Evolutionary conservation across 176 grass and related monocot genomes (phyloP).

Genomic region (Luzula sylvatica): DNA sequence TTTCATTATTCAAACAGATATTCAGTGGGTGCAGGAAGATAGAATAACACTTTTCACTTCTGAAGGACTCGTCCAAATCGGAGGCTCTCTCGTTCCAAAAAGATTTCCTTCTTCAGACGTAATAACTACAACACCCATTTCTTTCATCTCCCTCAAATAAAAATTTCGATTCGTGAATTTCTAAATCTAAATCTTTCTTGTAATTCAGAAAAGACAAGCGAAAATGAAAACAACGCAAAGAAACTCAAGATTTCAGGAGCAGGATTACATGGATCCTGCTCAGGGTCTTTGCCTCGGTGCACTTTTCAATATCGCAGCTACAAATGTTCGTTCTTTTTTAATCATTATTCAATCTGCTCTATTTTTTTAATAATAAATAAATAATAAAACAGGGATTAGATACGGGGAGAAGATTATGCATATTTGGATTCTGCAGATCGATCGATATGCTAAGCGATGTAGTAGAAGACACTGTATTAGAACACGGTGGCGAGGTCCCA

Average conservation of each 20-base stretch:
- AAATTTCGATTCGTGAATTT: neutral
- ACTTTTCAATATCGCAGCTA: constrained; percentile 94
- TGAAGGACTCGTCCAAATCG: constrained; percentile 83
- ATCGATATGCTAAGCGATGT: constrained; percentile 97
- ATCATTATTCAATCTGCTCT: neutral
- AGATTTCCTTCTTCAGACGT: constrained; percentile 49
- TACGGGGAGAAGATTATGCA: constrained; percentile 87
- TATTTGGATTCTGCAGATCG: constrained; percentile 90
- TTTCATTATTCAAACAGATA: constrained; percentile 31
- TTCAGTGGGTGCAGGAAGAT: constrained; percentile 80
- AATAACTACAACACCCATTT: neutral
- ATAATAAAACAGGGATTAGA: constrained; percentile 59
- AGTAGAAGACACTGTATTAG: constrained; percentile 83
- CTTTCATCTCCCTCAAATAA: neutral
- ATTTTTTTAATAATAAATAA: constrained; percentile 5
- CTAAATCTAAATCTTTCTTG: neutral
- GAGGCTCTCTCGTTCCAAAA: constrained; percentile 60
- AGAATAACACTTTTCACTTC: constrained; percentile 84
- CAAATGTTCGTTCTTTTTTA: constrained; percentile 46
- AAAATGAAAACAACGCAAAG: constrained; percentile 33
- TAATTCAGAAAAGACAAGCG: constrained; percentile 56
- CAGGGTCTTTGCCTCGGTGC: constrained; percentile 91
- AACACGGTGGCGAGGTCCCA: constrained; percentile 89
- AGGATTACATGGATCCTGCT: constrained; percentile 85
- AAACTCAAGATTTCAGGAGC: constrained; percentile 57